These are phyloP conservation scores for Penicillium sp. DNA, from an alignment of 2,329 filamentous ascomycete genomes.

Conservation along the genomic window DNA sequence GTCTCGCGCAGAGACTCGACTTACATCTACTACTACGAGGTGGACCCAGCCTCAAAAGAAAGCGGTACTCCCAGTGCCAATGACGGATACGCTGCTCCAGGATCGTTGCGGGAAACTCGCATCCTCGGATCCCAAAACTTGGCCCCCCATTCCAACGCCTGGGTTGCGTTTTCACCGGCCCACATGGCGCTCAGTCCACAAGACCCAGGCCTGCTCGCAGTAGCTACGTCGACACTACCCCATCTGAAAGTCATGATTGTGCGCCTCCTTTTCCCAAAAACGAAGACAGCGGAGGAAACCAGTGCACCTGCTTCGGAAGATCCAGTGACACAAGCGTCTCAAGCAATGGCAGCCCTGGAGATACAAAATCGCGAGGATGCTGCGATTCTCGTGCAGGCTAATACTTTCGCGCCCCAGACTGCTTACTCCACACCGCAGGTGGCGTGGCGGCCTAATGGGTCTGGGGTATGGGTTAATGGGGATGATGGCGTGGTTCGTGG, in stretches of 20 bases:
- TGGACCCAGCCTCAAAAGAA: slow-evolving; percentile 14
- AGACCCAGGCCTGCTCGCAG: slow-evolving; percentile 55
- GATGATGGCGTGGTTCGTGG: slow-evolving; percentile 64
- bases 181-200: slow-evolving; percentile 56
- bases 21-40: slow-evolving; percentile 56
- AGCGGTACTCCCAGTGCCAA: background rate
- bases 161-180: slow-evolving; percentile 62
- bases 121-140: slow-evolving; percentile 60
- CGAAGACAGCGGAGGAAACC: slow-evolving; percentile 16
- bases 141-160: slow-evolving; percentile 62
- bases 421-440: slow-evolving; percentile 62
- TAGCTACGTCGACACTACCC: slow-evolving; percentile 60
- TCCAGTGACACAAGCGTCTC: slow-evolving; percentile 49
- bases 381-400: slow-evolving; percentile 60
- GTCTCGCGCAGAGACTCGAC: slow-evolving; percentile 59
- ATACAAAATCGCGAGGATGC: slow-evolving; percentile 58
- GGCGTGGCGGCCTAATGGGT: slow-evolving; percentile 61
- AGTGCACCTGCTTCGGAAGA: slow-evolving; percentile 9
- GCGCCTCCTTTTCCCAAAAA: slow-evolving; percentile 53
- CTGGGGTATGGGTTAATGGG: slow-evolving; percentile 63
- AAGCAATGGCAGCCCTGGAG: slow-evolving; percentile 52
- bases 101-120: slow-evolving; percentile 28
- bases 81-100: background rate
- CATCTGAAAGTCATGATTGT: slow-evolving; percentile 64
- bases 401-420: slow-evolving; percentile 63